A percentile compares a stretch with the other conserved stretches of the same genome.
phyloP scores from a whole-genome alignment of 148 eudicot species.

The Rhododendron griersonianum region DNA sequence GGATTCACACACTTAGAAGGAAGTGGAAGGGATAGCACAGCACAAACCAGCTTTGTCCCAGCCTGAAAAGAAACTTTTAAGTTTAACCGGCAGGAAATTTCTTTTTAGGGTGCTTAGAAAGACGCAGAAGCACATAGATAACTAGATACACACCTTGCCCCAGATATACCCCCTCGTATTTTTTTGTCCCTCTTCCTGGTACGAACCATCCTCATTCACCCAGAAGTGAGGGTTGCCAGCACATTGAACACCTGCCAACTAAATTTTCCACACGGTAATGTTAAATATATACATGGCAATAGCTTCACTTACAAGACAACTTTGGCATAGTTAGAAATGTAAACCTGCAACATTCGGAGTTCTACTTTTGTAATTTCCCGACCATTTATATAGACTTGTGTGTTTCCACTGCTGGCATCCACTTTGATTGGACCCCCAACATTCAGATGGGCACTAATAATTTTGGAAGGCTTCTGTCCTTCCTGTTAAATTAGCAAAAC shows the following conservation, averaged over 20 bases:
- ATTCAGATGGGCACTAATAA: constrained; percentile 83
- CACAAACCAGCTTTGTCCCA: constrained; percentile 87
- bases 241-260: constrained; percentile 99
- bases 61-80: constrained; percentile 43
- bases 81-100: background rate
- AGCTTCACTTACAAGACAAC: constrained; percentile 7
- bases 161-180: constrained; percentile 96
- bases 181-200: constrained; percentile 99
- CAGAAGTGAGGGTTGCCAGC: constrained; percentile 99
- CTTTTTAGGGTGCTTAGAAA: background rate
- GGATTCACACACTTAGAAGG: constrained; percentile 64
- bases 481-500: constrained; percentile 48
- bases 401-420: constrained; percentile 90
- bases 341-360: constrained; percentile 94
- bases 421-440: constrained; percentile 82
- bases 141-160: constrained; percentile 68
- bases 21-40: constrained; percentile 86
- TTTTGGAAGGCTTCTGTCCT: constrained; percentile 87
- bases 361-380: constrained; percentile 95
- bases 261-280: constrained; percentile 18
- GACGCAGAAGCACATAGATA: background rate
- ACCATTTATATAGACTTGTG: constrained; percentile 91
- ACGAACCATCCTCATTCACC: constrained; percentile 99
- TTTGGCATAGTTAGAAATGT: background rate
- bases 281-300: constrained; percentile 1